Conservation (phyloP, 148 eudicot species). For the Rhododendron kiyosumense region DNA sequence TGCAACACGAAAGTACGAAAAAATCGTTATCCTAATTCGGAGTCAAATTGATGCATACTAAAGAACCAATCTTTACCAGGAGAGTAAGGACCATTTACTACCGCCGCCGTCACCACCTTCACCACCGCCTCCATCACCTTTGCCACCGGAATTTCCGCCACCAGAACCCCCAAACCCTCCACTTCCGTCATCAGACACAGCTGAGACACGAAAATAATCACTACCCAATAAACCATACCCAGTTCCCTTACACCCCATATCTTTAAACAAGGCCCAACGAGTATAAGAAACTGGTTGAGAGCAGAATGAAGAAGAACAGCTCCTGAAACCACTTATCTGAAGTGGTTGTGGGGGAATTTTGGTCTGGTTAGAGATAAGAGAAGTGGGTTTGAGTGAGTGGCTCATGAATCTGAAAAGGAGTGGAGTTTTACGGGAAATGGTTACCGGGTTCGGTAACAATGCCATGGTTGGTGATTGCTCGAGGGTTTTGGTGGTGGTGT, state of each 20-base stretch:
- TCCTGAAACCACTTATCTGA: slow-evolving; percentile 14
- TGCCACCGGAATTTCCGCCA: slow-evolving; percentile 27
- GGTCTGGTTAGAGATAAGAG: slow-evolving; percentile 1
- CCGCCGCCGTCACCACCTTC: slow-evolving; percentile 25
- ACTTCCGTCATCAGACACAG: slow-evolving; percentile 29
- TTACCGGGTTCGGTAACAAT: slow-evolving; percentile 19
- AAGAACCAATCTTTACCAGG: slow-evolving; percentile 28
- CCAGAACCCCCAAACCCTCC: slow-evolving; percentile 23
- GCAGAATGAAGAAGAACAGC: slow-evolving; percentile 11
- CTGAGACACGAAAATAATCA: slow-evolving; percentile 34
- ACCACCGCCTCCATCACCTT: slow-evolving; percentile 24
- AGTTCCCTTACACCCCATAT: slow-evolving; percentile 8
- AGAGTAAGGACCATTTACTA: slow-evolving; percentile 28
- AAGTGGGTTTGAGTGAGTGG: slow-evolving; percentile 19
- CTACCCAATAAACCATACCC: slow-evolving; percentile 14
- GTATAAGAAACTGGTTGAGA: not conserved
- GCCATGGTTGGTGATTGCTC: not conserved
- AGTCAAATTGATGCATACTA: not conserved
- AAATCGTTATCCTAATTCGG: not conserved
- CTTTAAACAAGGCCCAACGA: not conserved
- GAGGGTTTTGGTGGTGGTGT: not conserved
- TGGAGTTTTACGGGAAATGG: slow-evolving; percentile 13
- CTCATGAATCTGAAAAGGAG: slow-evolving; percentile 10
- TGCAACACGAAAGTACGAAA: not conserved
- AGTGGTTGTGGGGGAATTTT: slow-evolving; percentile 17